Base-by-base conservation (phyloP, 1,284 basidiomycete species). In the Tilletia walkeri region DNA sequence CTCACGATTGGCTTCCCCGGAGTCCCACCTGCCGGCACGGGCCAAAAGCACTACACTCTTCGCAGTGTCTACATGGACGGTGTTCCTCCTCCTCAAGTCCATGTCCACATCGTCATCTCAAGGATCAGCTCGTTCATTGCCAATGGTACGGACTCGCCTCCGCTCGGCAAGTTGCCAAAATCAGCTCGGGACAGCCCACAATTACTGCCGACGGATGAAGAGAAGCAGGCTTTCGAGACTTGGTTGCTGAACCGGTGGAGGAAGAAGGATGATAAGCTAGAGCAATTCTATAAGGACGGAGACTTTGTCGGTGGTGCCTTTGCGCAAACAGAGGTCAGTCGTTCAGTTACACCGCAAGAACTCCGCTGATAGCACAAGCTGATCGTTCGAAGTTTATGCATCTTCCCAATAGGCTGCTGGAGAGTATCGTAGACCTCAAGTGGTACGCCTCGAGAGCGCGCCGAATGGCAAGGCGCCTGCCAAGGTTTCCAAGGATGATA, bases 1-100 rank as follows among this genome's bases (percentile, higher is more conserved):
- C 75, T 78, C 30, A 96, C 95, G 0, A 88, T 95, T 73, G 88
- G 91, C 20, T 97, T 97, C 84, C 93, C 94, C 69, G 94, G 94
- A 86, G 84, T 86, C 3, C 85, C 86, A 0, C 81, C 81, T 1
- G 84, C 85, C 0, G 83, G 83, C 4, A 86, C 91, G 78, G 93
- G 92, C 0, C 92, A 95, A 84, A 87, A 88, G 54, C 93, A 91
- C 81, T 95, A 93, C 84, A 94, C 93, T 47, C 85, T 98, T 34
- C 89, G 69, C 48, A 94, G 93, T 2, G 91, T 96, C 72, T 97
- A 96, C 85, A 88, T 91, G 76, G 88, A 90, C 74, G 88, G 91
- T 16, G 86, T 93, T 2, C 88, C 94, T 0, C 94, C 95, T 1
- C 95, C 95, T 0, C 86, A 87, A 0, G 88, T 98, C 20, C 92